Percentiles rank a stretch among this genome's conserved stretches.
Conservation (phyloP, 352 stramenopile species). For the Phytophthora vignae region DNA sequence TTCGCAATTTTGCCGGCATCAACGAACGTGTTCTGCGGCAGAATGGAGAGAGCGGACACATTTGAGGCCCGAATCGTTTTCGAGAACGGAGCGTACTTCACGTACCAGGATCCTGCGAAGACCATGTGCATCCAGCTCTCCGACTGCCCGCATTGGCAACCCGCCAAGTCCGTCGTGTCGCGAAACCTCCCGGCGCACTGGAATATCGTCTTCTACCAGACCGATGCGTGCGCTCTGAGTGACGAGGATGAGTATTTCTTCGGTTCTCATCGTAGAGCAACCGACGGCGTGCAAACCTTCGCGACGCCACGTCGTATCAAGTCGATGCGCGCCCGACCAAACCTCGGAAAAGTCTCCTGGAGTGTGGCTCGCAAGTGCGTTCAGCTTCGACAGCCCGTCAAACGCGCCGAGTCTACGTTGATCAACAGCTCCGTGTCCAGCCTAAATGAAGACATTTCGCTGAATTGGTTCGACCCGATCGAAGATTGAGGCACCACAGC, state of each 20-base stretch:
- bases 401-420: background rate
- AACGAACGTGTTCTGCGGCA: background rate
- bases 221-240: background rate
- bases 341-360: background rate
- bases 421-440: too few species aligned
- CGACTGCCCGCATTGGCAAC: slow-evolving; percentile 4
- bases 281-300: slow-evolving; percentile 1
- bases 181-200: slow-evolving; percentile 5
- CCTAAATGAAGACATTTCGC: too few species aligned
- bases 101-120: background rate
- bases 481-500: too few species aligned
- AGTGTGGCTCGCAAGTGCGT: background rate
- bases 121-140: slow-evolving; percentile 8
- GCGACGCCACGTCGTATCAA: background rate
- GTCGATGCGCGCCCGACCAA: slow-evolving; percentile 7
- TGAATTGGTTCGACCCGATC: too few species aligned
- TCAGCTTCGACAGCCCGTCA: background rate
- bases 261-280: background rate
- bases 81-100: slow-evolving; percentile 1
- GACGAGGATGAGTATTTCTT: background rate
- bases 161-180: slow-evolving; percentile 4
- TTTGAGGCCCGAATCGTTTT: slow-evolving; percentile 10
- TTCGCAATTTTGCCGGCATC: background rate
- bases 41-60: slow-evolving; percentile 1
- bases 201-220: slow-evolving; percentile 10